phyloP scores from a whole-genome alignment of 2,329 filamentous ascomycete genomes.

The Colletotrichum sp. region DNA sequence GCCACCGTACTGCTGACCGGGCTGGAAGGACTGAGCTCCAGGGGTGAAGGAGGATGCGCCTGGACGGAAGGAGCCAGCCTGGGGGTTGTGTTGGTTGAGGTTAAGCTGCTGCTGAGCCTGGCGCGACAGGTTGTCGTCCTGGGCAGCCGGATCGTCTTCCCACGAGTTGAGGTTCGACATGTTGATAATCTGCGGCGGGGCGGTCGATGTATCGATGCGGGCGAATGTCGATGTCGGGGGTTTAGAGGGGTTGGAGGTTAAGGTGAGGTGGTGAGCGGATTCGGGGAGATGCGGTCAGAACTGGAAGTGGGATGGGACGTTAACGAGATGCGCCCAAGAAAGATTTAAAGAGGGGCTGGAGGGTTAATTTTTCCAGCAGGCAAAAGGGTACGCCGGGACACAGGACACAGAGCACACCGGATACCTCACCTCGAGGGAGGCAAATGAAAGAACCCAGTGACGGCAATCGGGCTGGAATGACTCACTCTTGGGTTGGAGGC shows the following conservation, averaged over 20 bases:
- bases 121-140: conserved; percentile 79
- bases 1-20: conserved; percentile 70
- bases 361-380: not conserved
- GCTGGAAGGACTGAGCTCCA: conserved; percentile 72
- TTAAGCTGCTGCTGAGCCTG: conserved; percentile 80
- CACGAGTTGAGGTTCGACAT: conserved; percentile 96
- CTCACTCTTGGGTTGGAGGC: not conserved
- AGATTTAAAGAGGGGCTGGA: conserved; percentile 22
- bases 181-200: conserved; percentile 28
- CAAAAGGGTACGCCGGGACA: not conserved
- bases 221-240: not conserved
- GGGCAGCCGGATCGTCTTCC: conserved; percentile 84
- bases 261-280: not conserved
- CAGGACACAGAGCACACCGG: not conserved
- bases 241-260: not conserved
- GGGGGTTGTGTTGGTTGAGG: conserved; percentile 61
- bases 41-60: conserved; percentile 74
- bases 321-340: conserved; percentile 17
- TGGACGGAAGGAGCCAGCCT: conserved; percentile 51
- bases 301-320: conserved; percentile 15
- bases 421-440: not conserved
- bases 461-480: not conserved
- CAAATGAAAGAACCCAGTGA: not conserved
- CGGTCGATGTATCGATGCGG: not conserved
- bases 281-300: conserved; percentile 15